Percentiles rank a stretch among this genome's conserved stretches.
Evolutionary conservation across 140 eudicot species (phyloP).

Genomic region (Oenanthe javanica): DNA sequence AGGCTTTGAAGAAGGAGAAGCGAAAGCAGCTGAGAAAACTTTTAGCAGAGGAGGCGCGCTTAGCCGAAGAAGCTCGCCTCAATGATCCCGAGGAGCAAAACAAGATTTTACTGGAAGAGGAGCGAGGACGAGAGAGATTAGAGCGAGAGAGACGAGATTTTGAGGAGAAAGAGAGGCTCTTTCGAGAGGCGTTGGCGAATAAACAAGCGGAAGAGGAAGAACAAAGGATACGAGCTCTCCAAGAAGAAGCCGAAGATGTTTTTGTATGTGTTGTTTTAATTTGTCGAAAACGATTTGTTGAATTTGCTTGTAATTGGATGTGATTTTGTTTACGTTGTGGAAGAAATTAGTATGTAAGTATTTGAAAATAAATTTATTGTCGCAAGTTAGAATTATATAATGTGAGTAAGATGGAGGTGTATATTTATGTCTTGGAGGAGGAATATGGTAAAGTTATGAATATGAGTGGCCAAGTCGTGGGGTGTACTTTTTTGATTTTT

Average conservation of each 20-base stretch:
- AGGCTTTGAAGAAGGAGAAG: constrained; percentile 81
- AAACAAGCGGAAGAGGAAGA: constrained; percentile 41
- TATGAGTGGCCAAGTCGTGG: no score
- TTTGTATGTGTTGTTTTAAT: neutral
- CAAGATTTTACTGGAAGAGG: constrained; percentile 50
- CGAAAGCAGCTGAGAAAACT: constrained; percentile 77
- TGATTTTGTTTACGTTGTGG: neutral
- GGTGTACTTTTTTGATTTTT: no score
- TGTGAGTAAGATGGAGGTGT: neutral
- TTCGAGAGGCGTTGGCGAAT: constrained; percentile 45
- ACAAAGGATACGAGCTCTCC: constrained; percentile 24
- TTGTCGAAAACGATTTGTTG: neutral
- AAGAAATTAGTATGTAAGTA: neutral
- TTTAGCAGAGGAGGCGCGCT: constrained; percentile 62
- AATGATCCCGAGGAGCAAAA: constrained; percentile 70
- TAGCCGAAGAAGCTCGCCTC: constrained; percentile 58
- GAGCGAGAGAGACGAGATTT: constrained; percentile 69
- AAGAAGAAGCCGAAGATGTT: constrained; percentile 15
- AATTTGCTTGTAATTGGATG: neutral
- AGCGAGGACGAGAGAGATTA: constrained; percentile 47
- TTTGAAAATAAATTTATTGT: neutral
- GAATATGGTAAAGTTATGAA: no score
- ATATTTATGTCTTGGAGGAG: no score
- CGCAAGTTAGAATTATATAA: neutral
- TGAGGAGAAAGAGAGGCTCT: constrained; percentile 73